A percentile compares a stretch with the other conserved stretches of the same genome.
Conservation (phyloP, 371 early-diverging fungal species). For the Lichtheimia ramosa region DNA sequence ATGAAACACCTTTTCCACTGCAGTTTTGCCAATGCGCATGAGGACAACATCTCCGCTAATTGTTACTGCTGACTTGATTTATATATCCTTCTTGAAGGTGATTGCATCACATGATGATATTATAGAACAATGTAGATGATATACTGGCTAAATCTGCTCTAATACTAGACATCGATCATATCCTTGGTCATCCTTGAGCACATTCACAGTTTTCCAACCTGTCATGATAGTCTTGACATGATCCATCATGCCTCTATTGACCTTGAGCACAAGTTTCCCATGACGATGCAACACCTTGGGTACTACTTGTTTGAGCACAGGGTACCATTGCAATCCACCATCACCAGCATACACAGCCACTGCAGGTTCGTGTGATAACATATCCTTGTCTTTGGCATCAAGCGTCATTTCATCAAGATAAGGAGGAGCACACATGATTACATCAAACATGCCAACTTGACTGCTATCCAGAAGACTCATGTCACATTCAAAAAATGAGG, state of each 20-base stretch:
- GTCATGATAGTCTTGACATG: conserved; percentile 61
- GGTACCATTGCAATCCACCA: conserved; percentile 68
- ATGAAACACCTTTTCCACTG: too few relatives aligned
- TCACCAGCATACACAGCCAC: conserved; percentile 67
- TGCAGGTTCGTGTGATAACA: conserved; percentile 57
- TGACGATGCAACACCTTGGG: conserved; percentile 29
- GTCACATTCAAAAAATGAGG: conserved; percentile 32
- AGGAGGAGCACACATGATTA: conserved; percentile 77
- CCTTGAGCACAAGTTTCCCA: conserved; percentile 61
- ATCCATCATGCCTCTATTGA: conserved; percentile 68
- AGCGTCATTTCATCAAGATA: conserved; percentile 45
- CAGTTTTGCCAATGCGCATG: too few relatives aligned
- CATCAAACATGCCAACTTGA: conserved; percentile 43
- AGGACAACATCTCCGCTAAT: too few relatives aligned
- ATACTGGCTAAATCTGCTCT: not conserved
- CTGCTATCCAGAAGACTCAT: conserved; percentile 31
- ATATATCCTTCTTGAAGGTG: too few relatives aligned
- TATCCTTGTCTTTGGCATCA: conserved; percentile 11
- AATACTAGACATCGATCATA: conserved; percentile 63
- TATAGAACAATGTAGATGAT: too few relatives aligned
- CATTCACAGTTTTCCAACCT: conserved; percentile 39
- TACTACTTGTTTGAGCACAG: conserved; percentile 44
- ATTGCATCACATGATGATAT: too few relatives aligned
- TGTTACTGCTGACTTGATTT: too few relatives aligned
- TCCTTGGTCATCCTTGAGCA: conserved; percentile 52